phyloP scores from a whole-genome alignment of 2,329 filamentous ascomycete species.

The Apiospora saccharicola region DNA sequence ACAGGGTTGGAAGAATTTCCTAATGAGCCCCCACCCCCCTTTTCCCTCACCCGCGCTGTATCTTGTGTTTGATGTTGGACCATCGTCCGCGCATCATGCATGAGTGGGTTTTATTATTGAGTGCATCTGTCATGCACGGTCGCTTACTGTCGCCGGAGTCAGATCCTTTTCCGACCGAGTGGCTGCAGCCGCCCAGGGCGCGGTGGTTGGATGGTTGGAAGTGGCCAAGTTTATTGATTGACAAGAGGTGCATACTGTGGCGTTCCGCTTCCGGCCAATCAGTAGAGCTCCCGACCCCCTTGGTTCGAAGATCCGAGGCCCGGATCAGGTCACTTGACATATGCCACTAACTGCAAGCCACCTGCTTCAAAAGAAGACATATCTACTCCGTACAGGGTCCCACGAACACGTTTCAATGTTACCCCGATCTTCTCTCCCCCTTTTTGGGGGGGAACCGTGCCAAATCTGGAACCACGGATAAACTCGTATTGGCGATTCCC shows the following conservation, averaged over 20 bases:
- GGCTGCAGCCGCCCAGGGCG: background rate
- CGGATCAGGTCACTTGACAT: constrained; percentile 13
- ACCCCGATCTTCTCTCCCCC: background rate
- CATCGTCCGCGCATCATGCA: background rate
- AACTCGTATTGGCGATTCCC: background rate
- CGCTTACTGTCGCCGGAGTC: background rate
- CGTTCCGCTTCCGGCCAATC: constrained; percentile 1
- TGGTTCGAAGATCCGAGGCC: background rate
- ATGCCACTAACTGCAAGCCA: background rate
- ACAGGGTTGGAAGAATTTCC: background rate
- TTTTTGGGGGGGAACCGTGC: background rate
- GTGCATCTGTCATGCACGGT: background rate
- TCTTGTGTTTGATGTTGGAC: background rate
- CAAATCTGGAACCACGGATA: constrained; percentile 1
- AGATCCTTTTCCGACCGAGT: background rate
- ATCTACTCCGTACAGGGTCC: background rate
- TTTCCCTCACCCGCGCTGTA: background rate
- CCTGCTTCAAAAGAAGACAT: background rate
- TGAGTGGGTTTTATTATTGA: background rate
- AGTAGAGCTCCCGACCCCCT: constrained; percentile 3
- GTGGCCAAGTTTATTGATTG: background rate
- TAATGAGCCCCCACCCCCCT: background rate
- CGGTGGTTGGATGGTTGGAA: background rate
- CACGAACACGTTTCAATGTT: constrained; percentile 20
- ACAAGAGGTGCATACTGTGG: background rate